A percentile compares a stretch with the other conserved stretches of the same genome.
These are phyloP conservation scores for Camelina sativa DNA, from an alignment of 345 rosid genomes.

Conservation along the genomic window DNA sequence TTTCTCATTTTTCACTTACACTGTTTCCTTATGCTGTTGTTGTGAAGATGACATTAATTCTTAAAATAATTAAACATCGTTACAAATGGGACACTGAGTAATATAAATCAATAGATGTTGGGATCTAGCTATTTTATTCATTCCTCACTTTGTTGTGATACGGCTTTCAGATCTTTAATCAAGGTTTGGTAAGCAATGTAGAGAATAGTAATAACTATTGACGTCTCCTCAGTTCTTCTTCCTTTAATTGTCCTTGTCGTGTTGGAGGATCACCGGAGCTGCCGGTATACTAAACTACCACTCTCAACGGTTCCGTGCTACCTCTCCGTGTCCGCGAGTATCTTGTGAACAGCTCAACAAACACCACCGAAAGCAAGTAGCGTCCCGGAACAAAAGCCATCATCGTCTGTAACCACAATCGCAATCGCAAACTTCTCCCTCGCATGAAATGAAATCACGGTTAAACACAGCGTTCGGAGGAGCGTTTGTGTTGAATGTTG, in stretches of 20 bases:
- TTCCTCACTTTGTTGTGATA: not conserved
- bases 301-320: conserved; percentile 74
- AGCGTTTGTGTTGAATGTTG: not conserved
- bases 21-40: conserved; percentile 25
- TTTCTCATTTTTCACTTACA: not conserved
- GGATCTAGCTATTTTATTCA: not conserved
- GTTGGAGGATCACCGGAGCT: conserved; percentile 78
- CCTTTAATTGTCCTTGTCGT: conserved; percentile 64
- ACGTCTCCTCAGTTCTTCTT: conserved; percentile 56
- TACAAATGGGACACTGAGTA: not conserved
- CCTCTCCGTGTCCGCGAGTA: conserved; percentile 76
- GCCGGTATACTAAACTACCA: conserved; percentile 99
- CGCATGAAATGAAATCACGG: conserved; percentile 53
- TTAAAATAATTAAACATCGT: conserved; percentile 12
- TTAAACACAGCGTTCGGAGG: not conserved
- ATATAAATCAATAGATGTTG: not conserved
- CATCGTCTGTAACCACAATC: conserved; percentile 49
- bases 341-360: conserved; percentile 77
- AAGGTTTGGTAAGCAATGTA: too few species aligned
- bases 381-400: conserved; percentile 63
- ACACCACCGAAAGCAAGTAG: conserved; percentile 53
- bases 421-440: conserved; percentile 68
- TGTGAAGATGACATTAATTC: conserved; percentile 35
- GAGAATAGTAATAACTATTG: too few species aligned
- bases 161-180: not conserved